A percentile compares a stretch with the other conserved stretches of the same genome.
These are phyloP conservation scores for Apiospora phragmitis DNA, from an alignment of 2,329 filamentous ascomycete species.

Conservation along the genomic window DNA sequence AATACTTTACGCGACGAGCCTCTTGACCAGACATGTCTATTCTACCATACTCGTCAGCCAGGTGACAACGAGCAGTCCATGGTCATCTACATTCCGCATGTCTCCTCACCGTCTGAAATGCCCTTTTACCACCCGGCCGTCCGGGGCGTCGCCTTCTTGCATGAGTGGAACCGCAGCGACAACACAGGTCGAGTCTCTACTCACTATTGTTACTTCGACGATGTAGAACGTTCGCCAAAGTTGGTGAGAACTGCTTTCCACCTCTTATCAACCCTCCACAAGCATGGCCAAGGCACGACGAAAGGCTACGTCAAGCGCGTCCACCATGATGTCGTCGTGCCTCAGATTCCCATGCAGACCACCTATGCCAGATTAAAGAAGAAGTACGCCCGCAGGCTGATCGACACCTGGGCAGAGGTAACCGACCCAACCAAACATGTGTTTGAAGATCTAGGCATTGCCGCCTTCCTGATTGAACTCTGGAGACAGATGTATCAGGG, in stretches of 20 bases:
- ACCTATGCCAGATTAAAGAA: conserved; percentile 80
- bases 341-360: conserved; percentile 76
- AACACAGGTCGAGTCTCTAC: conserved; percentile 55
- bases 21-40: conserved; percentile 80
- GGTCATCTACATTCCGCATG: conserved; percentile 79
- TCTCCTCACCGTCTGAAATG: conserved; percentile 58
- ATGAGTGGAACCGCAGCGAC: conserved; percentile 57
- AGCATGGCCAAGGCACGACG: conserved; percentile 67
- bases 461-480: conserved; percentile 88
- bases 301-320: conserved; percentile 78
- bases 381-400: conserved; percentile 71
- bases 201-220: conserved; percentile 58
- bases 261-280: conserved; percentile 68
- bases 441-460: conserved; percentile 90
- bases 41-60: conserved; percentile 50
- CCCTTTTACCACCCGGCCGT: conserved; percentile 90
- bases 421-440: conserved; percentile 92
- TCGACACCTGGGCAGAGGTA: conserved; percentile 77
- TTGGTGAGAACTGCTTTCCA: conserved; percentile 68
- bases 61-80: conserved; percentile 46
- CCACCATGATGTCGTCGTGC: conserved; percentile 78
- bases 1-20: conserved; percentile 75
- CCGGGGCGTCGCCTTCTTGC: conserved; percentile 71
- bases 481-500: conserved; percentile 80
- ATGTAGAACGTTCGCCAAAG: conserved; percentile 39